phyloP scores from a whole-genome alignment of 441 rosid species.

The Theobroma grandiflorum region DNA sequence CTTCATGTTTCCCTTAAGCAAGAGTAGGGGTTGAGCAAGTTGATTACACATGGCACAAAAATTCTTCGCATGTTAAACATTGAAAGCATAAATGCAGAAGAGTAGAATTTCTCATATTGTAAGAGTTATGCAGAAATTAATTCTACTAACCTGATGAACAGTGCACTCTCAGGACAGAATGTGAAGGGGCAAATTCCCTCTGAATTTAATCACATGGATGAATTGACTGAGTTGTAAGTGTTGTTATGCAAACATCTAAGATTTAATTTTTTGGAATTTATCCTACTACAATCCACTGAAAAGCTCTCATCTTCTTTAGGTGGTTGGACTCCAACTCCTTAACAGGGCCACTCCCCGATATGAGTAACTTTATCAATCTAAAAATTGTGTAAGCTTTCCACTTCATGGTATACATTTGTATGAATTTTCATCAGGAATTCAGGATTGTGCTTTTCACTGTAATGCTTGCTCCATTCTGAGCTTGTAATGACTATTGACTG shows the following conservation, averaged over 20 bases:
- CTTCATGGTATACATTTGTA: conserved; percentile 1
- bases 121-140: background rate
- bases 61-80: background rate
- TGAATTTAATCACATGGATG: conserved; percentile 68
- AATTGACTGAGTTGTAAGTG: conserved; percentile 80
- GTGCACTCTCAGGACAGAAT: conserved; percentile 71
- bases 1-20: background rate
- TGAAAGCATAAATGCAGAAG: background rate
- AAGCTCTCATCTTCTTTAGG: conserved; percentile 46
- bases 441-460: background rate
- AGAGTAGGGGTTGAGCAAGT: background rate
- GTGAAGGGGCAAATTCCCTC: conserved; percentile 72
- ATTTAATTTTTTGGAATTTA: conserved; percentile 11
- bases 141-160: conserved; percentile 46
- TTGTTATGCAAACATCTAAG: conserved; percentile 10
- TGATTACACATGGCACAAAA: background rate
- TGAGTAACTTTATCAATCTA: conserved; percentile 76
- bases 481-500: background rate
- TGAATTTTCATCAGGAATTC: conserved; percentile 3
- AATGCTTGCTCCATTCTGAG: background rate
- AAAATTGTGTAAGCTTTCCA: conserved; percentile 70
- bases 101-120: background rate
- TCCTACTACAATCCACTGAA: background rate
- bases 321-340: conserved; percentile 83
- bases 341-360: conserved; percentile 74